These are phyloP conservation scores for Venturia carpophila DNA, from an alignment of 2,329 filamentous ascomycete genomes.

Conservation along the genomic window DNA sequence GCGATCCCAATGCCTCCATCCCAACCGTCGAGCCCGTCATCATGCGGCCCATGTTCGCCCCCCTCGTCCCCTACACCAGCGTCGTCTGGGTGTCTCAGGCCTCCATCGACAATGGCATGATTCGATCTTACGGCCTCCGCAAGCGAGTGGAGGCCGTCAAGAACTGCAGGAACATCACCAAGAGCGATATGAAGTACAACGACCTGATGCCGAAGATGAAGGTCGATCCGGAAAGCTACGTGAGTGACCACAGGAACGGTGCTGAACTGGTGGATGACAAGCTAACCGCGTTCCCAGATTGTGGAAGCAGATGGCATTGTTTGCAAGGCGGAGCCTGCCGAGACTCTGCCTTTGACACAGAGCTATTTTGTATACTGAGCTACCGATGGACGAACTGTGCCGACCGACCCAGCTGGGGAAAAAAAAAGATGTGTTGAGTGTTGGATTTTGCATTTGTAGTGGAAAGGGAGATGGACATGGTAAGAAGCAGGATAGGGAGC, in stretches of 20 bases:
- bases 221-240: slow-evolving; percentile 86
- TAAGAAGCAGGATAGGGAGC: too few relatives aligned
- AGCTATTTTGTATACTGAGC: slow-evolving; percentile 63
- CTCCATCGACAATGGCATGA: slow-evolving; percentile 58
- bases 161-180: slow-evolving; percentile 65
- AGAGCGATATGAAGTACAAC: slow-evolving; percentile 88
- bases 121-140: slow-evolving; percentile 64
- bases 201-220: slow-evolving; percentile 75
- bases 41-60: slow-evolving; percentile 77
- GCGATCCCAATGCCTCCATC: slow-evolving; percentile 54
- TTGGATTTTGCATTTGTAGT: too few relatives aligned
- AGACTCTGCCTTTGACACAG: slow-evolving; percentile 67
- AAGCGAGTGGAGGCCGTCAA: slow-evolving; percentile 76
- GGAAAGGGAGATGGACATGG: too few relatives aligned
- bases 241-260: slow-evolving; percentile 29
- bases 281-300: slow-evolving; percentile 32
- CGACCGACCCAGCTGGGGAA: neutral
- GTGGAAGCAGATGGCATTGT: slow-evolving; percentile 76
- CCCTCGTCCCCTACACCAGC: slow-evolving; percentile 61
- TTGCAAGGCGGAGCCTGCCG: slow-evolving; percentile 65
- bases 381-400: neutral
- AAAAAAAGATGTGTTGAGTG: too few relatives aligned
- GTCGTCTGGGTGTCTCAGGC: slow-evolving; percentile 77
- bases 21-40: slow-evolving; percentile 81
- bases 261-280: neutral